Evolutionary conservation across 805 yeast genomes (phyloP).

Genomic region (Jamesozyma piceae): DNA sequence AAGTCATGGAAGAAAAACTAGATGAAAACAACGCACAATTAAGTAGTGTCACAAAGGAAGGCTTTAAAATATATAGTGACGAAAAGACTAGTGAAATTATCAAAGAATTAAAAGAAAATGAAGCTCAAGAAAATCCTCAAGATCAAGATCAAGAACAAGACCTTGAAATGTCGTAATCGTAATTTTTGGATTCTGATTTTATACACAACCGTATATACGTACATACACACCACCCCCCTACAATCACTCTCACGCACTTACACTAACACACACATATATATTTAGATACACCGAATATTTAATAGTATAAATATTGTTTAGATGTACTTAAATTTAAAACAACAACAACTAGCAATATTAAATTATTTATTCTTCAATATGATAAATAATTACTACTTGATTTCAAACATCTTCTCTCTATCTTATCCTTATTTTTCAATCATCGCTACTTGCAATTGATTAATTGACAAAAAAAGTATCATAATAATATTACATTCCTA

Average conservation of each 20-base stretch:
- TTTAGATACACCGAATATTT: background rate
- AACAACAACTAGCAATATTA: too few relatives aligned
- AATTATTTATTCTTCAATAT: too few relatives aligned
- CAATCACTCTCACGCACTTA: too few relatives aligned
- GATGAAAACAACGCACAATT: conserved; percentile 93
- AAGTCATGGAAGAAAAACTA: conserved; percentile 97
- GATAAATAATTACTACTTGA: too few relatives aligned
- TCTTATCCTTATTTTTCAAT: background rate
- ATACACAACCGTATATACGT: background rate
- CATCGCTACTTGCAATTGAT: too few relatives aligned
- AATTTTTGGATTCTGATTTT: background rate
- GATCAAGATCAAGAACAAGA: conserved; percentile 30
- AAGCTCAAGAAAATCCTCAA: conserved; percentile 37
- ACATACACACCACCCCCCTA: background rate
- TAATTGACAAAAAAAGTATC: too few relatives aligned
- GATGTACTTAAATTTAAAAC: too few relatives aligned
- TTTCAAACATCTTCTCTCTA: too few relatives aligned
- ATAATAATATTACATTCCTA: too few relatives aligned
- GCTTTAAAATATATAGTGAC: conserved; percentile 78
- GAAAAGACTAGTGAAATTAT: conserved; percentile 77
- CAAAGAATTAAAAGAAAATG: conserved; percentile 63
- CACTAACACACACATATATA: background rate
- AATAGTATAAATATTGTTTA: background rate
- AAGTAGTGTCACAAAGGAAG: conserved; percentile 80
- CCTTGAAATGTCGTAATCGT: conserved; percentile 25